Evolutionary conservation across 2,329 filamentous ascomycete genomes (phyloP).

Genomic region (Metarhizium guizhouense): DNA sequence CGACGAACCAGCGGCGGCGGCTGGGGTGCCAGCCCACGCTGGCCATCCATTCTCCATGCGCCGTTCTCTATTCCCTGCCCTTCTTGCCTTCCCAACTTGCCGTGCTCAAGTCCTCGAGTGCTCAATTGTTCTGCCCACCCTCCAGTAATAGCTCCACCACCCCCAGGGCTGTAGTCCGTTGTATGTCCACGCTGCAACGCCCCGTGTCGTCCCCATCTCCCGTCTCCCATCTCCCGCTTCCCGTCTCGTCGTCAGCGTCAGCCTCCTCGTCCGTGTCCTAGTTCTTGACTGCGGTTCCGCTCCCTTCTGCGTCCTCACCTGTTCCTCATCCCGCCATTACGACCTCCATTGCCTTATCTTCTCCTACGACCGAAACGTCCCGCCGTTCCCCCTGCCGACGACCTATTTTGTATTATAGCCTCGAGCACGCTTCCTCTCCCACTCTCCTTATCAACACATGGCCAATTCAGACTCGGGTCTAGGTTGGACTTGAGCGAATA

Average conservation of each 20-base stretch:
- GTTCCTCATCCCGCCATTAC: not conserved
- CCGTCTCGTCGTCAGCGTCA: too few relatives aligned
- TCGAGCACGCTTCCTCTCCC: not conserved
- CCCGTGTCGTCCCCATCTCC: not conserved
- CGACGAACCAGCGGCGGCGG: slow-evolving; percentile 25
- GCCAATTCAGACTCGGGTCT: not conserved
- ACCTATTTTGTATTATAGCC: slow-evolving; percentile 4
- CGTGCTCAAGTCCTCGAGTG: slow-evolving; percentile 10
- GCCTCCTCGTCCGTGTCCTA: too few relatives aligned
- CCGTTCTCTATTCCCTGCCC: slow-evolving; percentile 10
- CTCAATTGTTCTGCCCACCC: not conserved
- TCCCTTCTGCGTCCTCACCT: not conserved
- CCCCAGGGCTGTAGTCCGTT: not conserved
- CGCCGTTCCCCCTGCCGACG: not conserved
- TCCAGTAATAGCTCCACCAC: slow-evolving; percentile 3
- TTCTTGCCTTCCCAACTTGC: slow-evolving; percentile 13
- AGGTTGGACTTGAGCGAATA: not conserved
- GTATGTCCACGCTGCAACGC: not conserved
- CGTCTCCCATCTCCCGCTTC: not conserved
- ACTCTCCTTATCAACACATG: not conserved
- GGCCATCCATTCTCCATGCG: not conserved
- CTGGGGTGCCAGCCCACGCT: slow-evolving; percentile 1
- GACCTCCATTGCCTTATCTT: not conserved
- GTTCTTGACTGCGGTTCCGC: too few relatives aligned
- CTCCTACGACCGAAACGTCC: not conserved